Evolutionary conservation across 2,329 filamentous ascomycete species (phyloP), one percentile per base, ranked within the genome.

Genomic region (Penicillium occitanis): DNA sequence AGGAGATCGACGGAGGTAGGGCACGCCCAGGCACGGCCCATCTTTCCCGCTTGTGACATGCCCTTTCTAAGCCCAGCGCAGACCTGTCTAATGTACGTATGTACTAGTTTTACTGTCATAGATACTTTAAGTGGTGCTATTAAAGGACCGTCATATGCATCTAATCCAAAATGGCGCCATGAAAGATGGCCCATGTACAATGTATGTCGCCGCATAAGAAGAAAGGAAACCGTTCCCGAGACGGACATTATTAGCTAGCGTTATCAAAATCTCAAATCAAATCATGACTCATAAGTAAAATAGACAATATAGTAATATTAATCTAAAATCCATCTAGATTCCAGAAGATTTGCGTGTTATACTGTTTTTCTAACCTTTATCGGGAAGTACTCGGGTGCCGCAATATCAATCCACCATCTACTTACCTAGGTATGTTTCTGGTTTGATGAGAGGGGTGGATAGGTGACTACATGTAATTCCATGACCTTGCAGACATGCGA

Each of bases 41-140:
- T 55, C 51, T 55, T 55, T 55, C 30, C 30, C 51, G 51, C 51
- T 55, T 13, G 51, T 55, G 30, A 55, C 51, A 55, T 22, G 28
- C 30, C 30, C 17, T 13, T 19, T 53, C 37, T 55, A 14, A 55
- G 30, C 51, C 51, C 51, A 35, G n/a, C n/a, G 50, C 51, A n/a
- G 28, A 55, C 51, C 5, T 11, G 5, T 5, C 28, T 35, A 35
- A 37, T 37, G 30, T 53, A 53, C 2, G 25, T 33, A 51, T 17
- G 17, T 33, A 33, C 19, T 51, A 30, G 5, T n/a, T 14, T 28
- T 30, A 28, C 10, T 17, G 13, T 30, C 3, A 51, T 51, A 51
- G 5, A 28, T 17, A 17, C 11, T 37, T 37, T 14, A 37, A 37
- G 13, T 46, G 37, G 37, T 17, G 37, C 44, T 48, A 28, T 51